Conservation (phyloP, 139 green algal species). For the Micractinium conductrix region DNA sequence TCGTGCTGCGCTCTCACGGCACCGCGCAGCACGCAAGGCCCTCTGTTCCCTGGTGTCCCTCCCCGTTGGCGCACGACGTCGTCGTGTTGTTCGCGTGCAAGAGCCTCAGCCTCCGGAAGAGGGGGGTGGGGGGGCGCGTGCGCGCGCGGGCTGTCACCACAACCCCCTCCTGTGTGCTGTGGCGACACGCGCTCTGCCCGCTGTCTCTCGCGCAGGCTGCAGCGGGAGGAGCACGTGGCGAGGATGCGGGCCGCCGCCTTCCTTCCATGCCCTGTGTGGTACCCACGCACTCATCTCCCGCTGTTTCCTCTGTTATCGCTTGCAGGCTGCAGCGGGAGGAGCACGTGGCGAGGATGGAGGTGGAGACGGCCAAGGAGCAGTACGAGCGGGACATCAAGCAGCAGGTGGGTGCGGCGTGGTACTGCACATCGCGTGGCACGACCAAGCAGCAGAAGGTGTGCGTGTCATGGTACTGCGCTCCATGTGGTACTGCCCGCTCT, state of each 20-base stretch:
- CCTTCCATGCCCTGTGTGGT: not conserved
- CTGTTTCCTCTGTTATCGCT: not conserved
- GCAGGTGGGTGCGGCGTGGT: conserved; percentile 1
- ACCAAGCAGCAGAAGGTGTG: not conserved
- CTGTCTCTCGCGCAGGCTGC: conserved; percentile 27
- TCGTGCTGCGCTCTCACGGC: too few relatives aligned
- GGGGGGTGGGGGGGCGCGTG: too few relatives aligned
- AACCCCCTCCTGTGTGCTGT: too few relatives aligned
- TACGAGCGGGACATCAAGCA: conserved; percentile 40
- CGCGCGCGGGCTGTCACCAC: too few relatives aligned
- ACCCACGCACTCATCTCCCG: too few relatives aligned
- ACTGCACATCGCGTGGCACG: not conserved
- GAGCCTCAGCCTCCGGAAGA: too few relatives aligned
- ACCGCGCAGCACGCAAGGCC: too few relatives aligned
- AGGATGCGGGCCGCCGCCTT: conserved; percentile 39
- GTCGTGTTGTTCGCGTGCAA: too few relatives aligned
- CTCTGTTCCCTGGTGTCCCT: too few relatives aligned
- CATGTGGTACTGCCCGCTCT: not conserved
- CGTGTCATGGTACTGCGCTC: not conserved
- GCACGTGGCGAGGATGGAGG: conserved; percentile 24
- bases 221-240: not conserved
- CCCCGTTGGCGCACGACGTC: too few relatives aligned
- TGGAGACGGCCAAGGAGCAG: conserved; percentile 50
- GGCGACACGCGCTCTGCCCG: too few relatives aligned
- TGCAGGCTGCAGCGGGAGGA: conserved; percentile 22